These are phyloP conservation scores for Coniochaeta hoffmannii DNA, from an alignment of 2,329 filamentous ascomycete genomes.

Conservation along the genomic window DNA sequence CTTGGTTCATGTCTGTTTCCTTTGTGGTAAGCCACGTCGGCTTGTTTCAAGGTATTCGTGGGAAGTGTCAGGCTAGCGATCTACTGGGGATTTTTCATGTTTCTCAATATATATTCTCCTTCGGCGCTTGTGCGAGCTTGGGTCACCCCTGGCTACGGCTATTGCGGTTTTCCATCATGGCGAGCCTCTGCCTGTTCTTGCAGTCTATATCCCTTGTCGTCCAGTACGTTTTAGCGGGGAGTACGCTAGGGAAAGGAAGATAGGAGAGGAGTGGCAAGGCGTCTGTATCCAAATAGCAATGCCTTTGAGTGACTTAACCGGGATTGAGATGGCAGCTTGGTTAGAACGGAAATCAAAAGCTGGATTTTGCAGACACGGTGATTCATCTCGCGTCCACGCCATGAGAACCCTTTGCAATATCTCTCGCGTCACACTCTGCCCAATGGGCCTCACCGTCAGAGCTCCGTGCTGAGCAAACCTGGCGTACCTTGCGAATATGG, in stretches of 20 bases:
- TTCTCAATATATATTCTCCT: background rate
- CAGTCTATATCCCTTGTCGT: background rate
- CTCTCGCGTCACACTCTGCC: no score
- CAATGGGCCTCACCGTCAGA: no score
- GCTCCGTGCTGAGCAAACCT: no score
- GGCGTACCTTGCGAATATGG: no score
- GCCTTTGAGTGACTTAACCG: background rate
- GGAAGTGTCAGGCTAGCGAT: background rate
- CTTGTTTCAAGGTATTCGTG: background rate
- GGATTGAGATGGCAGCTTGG: background rate
- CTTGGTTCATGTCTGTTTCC: background rate
- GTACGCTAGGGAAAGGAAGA: background rate
- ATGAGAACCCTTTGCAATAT: no score
- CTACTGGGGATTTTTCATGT: background rate
- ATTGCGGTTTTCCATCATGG: no score
- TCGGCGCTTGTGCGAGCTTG: background rate
- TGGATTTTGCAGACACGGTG: background rate
- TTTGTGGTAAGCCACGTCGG: background rate
- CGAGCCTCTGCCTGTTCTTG: background rate
- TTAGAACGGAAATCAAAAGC: background rate
- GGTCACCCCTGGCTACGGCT: background rate
- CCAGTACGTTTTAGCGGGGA: background rate
- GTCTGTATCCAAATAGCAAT: background rate
- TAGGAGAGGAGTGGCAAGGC: background rate
- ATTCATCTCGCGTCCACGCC: no score